Conservation (phyloP, 2,329 filamentous ascomycete species). For the Sporothrix pallida region DNA sequence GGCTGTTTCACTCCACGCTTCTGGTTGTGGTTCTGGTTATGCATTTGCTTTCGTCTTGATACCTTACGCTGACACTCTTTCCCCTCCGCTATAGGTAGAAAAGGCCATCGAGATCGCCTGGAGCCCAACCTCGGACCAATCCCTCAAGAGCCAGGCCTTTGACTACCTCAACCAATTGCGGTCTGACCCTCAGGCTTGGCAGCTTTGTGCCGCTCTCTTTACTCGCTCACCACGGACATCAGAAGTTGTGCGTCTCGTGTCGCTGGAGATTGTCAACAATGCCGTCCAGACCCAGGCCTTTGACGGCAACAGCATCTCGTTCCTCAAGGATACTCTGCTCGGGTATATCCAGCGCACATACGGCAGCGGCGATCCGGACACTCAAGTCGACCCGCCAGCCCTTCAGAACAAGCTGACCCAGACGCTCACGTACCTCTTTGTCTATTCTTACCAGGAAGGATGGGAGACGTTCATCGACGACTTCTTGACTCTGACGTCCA, state of each 20-base stretch:
- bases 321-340: slow-evolving; percentile 81
- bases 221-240: slow-evolving; percentile 74
- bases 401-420: slow-evolving; percentile 98
- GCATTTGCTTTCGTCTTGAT: background rate
- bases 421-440: slow-evolving; percentile 92
- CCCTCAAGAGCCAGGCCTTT: slow-evolving; percentile 80
- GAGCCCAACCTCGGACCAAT: slow-evolving; percentile 76
- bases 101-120: slow-evolving; percentile 95
- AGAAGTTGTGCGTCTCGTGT: slow-evolving; percentile 86
- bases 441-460: slow-evolving; percentile 79
- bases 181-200: slow-evolving; percentile 84
- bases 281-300: slow-evolving; percentile 81
- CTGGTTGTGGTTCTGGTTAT: background rate
- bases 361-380: slow-evolving; percentile 52
- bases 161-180: slow-evolving; percentile 80
- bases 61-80: background rate
- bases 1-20: background rate
- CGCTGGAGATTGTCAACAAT: slow-evolving; percentile 91
- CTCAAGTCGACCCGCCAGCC: slow-evolving; percentile 70
- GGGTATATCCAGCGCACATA: slow-evolving; percentile 81
- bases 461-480: slow-evolving; percentile 95
- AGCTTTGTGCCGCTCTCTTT: slow-evolving; percentile 86
- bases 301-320: slow-evolving; percentile 72
- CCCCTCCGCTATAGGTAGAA: slow-evolving; percentile 68
- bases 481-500: slow-evolving; percentile 75